Evolutionary conservation across 768 basidiomycete genomes (phyloP).

Genomic region (Steccherinum ochraceum): DNA sequence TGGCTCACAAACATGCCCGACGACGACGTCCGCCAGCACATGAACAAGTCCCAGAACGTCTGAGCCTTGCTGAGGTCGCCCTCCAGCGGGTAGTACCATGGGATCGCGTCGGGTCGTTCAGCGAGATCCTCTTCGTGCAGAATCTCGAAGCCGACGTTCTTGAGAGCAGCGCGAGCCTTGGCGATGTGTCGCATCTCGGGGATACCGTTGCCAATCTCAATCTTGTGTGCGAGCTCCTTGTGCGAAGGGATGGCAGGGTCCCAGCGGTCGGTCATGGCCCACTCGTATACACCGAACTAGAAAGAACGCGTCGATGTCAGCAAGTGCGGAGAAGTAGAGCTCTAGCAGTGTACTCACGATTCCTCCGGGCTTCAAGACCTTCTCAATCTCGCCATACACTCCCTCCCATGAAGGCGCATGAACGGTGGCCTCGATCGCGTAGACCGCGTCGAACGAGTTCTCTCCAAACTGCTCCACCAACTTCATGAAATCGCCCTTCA

Average conservation of each 20-base stretch:
- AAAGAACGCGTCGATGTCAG: not conserved
- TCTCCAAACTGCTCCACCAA: constrained; percentile 87
- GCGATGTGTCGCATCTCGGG: constrained; percentile 88
- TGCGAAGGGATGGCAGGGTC: constrained; percentile 80
- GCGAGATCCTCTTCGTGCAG: constrained; percentile 94
- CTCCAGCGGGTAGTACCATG: constrained; percentile 97
- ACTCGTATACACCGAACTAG: constrained; percentile 97
- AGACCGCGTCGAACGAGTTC: constrained; percentile 92
- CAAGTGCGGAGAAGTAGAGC: not conserved
- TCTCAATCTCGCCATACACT: constrained; percentile 88
- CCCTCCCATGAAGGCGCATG: constrained; percentile 96
- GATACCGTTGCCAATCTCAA: constrained; percentile 95
- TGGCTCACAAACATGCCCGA: constrained; percentile 83
- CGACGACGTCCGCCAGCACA: constrained; percentile 86
- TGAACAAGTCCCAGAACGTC: constrained; percentile 86
- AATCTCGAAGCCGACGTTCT: constrained; percentile 79
- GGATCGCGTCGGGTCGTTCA: constrained; percentile 65
- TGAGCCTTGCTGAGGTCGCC: constrained; percentile 91
- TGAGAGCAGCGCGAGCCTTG: constrained; percentile 68
- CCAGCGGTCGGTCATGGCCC: constrained; percentile 97
- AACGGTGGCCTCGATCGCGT: constrained; percentile 96
- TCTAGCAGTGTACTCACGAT: constrained; percentile 57
- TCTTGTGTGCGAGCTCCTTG: constrained; percentile 84
- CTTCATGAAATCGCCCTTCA: constrained; percentile 97
- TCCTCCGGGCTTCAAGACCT: constrained; percentile 94